Evolutionary conservation across 257 asterid species (phyloP), one percentile per base, ranked within the genome.

Genomic region (Fraxinus pennsylvanica): DNA sequence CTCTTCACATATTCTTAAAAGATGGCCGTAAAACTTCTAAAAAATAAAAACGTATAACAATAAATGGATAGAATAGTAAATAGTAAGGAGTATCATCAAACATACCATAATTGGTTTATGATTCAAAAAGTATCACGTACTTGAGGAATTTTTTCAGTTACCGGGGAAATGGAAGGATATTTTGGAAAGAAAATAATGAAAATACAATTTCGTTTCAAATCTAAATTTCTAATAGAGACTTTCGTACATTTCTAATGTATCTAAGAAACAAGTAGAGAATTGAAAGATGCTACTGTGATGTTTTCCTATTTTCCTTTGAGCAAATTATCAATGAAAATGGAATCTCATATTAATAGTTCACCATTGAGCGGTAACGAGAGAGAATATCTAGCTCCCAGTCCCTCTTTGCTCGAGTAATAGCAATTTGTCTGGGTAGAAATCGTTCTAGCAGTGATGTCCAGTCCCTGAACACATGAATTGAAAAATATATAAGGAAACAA

Each of bases 371-470:
- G 78, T 93, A 96, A 75, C 97, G 97, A 85, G 97, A 86, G 80
- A 91, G 90, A 84, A 96, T 88, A 84, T 96, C 99, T 69, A 80
- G 72, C 79, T 96, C 99, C 99, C 99, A 96, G 45, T 93, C 99
- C 86, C 91, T 92, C 89, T 89, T 96, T 78, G 91, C 98, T 85
- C 97, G 89, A 82, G 98, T 91, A 72, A 92, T 88, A 68, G 99
- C 97, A 84, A 93, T 89, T 85, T 93, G 98, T 72, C 97, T 85
- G 5, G 99, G 97, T 78, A 96, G 89, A 87, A 91, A 92, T 35
- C 94, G 87, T 86, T 93, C 98, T 76, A 93, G 88, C 73, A 92
- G 99, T 57, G 97, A 87, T 73, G 96, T 90, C 99, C 99, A 96
- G 76, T 93, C 98, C 59, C 98, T 96, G 78, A 27, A 87, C 41